Base-by-base conservation (phyloP, 2,329 filamentous ascomycete genomes). In the Dothistroma septosporum region DNA sequence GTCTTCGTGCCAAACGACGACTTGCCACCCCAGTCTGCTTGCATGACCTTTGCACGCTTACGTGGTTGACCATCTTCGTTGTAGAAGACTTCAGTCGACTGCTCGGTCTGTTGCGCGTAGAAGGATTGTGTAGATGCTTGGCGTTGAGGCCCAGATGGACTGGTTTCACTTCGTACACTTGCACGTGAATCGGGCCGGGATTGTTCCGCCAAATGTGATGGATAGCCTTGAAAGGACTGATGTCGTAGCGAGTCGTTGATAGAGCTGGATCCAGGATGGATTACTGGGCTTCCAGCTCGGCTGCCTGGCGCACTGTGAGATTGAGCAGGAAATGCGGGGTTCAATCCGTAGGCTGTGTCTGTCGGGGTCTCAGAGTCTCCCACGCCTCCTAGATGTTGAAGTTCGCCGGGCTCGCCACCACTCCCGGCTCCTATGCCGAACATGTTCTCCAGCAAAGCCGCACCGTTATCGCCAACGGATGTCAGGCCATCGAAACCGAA, bases 21-120 rank as follows among this genome's bases (percentile, higher is more conserved):
- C 66, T 85, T 88, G 55, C 87, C 86, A n/a, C 86, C 86, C 77
- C 87, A 88, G 64, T 89, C 85, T 12, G 87, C 84, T 71, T 88
- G 85, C 21, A 86, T 91, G 24, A 88, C 85, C 71, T 91, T 94
- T 35, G 87, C 92, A 69, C 92, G 84, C 76, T 96, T 97, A 69
- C 86, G 89, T 64, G 82, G 79, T 28, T 83, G 83, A 5, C 80
- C 80, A 55, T 87, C 85, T 59, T 81, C 73, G 28, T 71, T 70
- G 65, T 69, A 73, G 55, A 63, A 69, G 22, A 63, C 61, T 31
- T 72, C 70, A 32, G 60, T 60, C 33, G 70, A 65, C 50, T 61
- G 64, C 48, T 66, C 63, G 16, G 58, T 19, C 35, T 57, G 46
- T 49, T 63, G 64, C 44, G 63, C 64, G 59, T 64, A 62, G 21